Percentiles rank a stretch among this genome's conserved stretches.
phyloP scores from a whole-genome alignment of 441 rosid genomes.

The Cnidoscolus chayamansa region DNA sequence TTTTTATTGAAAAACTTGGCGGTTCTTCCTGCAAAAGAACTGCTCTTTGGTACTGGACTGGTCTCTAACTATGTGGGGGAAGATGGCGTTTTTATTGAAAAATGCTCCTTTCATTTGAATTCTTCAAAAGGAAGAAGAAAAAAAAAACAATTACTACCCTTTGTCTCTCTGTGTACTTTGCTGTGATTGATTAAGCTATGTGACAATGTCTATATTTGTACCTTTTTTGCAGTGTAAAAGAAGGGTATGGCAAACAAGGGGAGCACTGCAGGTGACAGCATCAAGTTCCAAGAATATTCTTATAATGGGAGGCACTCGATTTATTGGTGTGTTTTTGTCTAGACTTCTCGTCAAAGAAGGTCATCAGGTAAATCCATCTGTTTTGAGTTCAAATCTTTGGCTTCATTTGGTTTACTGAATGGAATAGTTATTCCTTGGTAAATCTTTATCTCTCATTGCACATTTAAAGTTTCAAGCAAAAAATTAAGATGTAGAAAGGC shows the following conservation, averaged over 20 bases:
- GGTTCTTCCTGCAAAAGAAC: neutral
- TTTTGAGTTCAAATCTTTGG: neutral
- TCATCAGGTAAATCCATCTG: slow-evolving; percentile 54
- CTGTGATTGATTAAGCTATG: neutral
- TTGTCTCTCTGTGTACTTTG: neutral
- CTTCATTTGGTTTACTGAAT: no score
- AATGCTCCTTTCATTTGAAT: no score
- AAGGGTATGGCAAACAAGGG: slow-evolving; percentile 58
- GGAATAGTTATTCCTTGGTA: no score
- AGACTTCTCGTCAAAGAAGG: slow-evolving; percentile 87
- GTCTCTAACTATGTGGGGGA: no score
- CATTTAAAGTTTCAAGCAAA: no score
- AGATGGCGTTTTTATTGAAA: no score
- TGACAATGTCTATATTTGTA: neutral
- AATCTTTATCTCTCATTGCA: no score
- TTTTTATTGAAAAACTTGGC: neutral
- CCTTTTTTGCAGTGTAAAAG: slow-evolving; percentile 59
- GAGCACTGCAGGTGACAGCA: slow-evolving; percentile 59
- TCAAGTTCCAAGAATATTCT: slow-evolving; percentile 76
- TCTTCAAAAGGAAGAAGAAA: no score
- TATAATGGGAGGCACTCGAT: slow-evolving; percentile 86
- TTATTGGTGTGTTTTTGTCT: slow-evolving; percentile 76
- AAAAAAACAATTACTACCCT: neutral
- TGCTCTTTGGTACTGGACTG: no score
- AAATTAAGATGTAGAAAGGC: no score